Conservation (phyloP, 345 rosid genomes). For the Rhodamnia argentea region DNA sequence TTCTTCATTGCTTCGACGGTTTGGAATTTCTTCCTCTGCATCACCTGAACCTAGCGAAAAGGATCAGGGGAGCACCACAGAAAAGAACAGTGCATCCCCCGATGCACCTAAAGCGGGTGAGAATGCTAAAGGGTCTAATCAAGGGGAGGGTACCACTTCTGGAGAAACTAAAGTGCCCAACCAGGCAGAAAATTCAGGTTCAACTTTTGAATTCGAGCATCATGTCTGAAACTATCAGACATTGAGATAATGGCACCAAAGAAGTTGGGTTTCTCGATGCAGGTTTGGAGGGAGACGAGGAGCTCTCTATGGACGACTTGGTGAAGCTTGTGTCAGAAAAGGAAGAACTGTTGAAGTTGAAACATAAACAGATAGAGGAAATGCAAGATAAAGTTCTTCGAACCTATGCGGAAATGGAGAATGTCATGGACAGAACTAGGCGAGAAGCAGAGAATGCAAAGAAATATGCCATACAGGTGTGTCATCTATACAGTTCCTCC, state of each 20-base stretch:
- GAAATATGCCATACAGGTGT: slow-evolving; percentile 89
- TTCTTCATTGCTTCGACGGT: slow-evolving; percentile 33
- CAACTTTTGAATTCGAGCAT: slow-evolving; percentile 11
- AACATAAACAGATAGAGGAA: slow-evolving; percentile 50
- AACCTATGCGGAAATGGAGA: slow-evolving; percentile 81
- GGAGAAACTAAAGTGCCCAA: background rate
- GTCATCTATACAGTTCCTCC: background rate
- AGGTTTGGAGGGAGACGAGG: slow-evolving; percentile 46
- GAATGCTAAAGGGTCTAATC: slow-evolving; percentile 12
- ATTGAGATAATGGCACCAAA: slow-evolving; percentile 8
- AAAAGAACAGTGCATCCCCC: background rate
- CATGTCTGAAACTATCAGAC: slow-evolving; percentile 8
- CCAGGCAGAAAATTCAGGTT: slow-evolving; percentile 31
- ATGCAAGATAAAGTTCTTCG: slow-evolving; percentile 88
- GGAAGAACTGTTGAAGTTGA: slow-evolving; percentile 58
- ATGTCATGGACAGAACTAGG: slow-evolving; percentile 70
- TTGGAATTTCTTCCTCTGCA: slow-evolving; percentile 61
- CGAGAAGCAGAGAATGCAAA: slow-evolving; percentile 87
- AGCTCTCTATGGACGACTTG: slow-evolving; percentile 65
- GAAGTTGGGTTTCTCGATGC: slow-evolving; percentile 20
- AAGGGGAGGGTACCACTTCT: background rate
- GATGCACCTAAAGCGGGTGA: slow-evolving; percentile 7
- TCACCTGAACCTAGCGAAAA: slow-evolving; percentile 50
- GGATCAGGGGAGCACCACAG: slow-evolving; percentile 23
- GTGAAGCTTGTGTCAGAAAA: slow-evolving; percentile 66